Evolutionary conservation across 2,329 filamentous ascomycete species (phyloP).

Genomic region (Ophiosphaerella narmari): DNA sequence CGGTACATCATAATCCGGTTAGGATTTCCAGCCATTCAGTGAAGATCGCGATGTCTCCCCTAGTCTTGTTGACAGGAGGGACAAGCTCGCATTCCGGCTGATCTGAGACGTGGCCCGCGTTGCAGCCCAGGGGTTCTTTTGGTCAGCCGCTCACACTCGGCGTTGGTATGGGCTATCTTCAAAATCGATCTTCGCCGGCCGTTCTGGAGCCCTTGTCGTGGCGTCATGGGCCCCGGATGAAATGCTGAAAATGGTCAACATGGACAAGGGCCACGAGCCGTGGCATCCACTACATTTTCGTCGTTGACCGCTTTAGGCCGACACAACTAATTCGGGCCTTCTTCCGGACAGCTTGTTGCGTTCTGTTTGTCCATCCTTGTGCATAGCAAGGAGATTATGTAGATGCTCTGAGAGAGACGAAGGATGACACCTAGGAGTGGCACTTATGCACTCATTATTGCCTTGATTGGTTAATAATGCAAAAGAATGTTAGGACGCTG

Average conservation of each 20-base stretch:
- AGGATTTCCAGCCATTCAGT: constrained; percentile 13
- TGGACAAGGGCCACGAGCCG: constrained; percentile 28
- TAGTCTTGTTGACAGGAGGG: constrained; percentile 15
- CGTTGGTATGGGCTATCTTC: constrained; percentile 30
- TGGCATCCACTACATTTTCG: constrained; percentile 16
- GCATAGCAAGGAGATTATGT: not conserved
- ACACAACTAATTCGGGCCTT: constrained; percentile 11
- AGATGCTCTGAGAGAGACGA: not conserved
- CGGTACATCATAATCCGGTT: constrained; percentile 27
- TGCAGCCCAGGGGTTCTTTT: constrained; percentile 23
- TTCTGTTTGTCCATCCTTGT: not conserved
- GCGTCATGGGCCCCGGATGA: constrained; percentile 36
- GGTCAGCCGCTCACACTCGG: constrained; percentile 35
- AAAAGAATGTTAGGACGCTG: too few relatives aligned
- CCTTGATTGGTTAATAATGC: too few relatives aligned
- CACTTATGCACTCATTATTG: too few relatives aligned
- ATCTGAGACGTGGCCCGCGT: constrained; percentile 41
- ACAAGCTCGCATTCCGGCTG: constrained; percentile 35
- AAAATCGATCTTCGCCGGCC: constrained; percentile 43
- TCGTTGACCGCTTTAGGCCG: constrained; percentile 13
- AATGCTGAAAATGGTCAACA: constrained; percentile 36
- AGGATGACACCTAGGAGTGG: too few relatives aligned
- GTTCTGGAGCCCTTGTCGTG: constrained; percentile 35
- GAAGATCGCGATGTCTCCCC: constrained; percentile 12
- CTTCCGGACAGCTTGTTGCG: constrained; percentile 4